Evolutionary conservation across 1,139 yeast genomes (phyloP).

Genomic region (Pichia sp.): DNA sequence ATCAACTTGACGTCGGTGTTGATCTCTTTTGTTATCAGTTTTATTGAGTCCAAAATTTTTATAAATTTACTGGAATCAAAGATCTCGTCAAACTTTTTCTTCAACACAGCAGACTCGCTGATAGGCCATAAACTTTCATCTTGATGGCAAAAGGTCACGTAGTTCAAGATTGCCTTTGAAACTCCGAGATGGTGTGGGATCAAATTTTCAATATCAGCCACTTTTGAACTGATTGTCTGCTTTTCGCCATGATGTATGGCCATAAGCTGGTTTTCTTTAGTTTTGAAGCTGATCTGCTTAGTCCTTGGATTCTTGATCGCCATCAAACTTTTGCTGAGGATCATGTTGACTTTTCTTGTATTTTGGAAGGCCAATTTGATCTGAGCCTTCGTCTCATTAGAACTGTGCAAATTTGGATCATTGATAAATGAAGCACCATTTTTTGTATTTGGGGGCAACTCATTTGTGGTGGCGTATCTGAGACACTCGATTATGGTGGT

Average conservation of each 20-base stretch:
- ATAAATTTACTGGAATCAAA: slow-evolving; percentile 94
- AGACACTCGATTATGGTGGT: slow-evolving; percentile 95
- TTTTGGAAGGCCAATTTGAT: slow-evolving; percentile 82
- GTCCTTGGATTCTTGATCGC: slow-evolving; percentile 53
- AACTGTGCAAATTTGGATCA: slow-evolving; percentile 81
- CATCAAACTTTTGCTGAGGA: slow-evolving; percentile 81
- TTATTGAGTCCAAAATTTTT: slow-evolving; percentile 79
- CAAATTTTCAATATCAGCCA: slow-evolving; percentile 78
- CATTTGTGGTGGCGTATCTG: slow-evolving; percentile 93
- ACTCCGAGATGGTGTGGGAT: slow-evolving; percentile 85
- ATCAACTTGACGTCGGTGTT: slow-evolving; percentile 66
- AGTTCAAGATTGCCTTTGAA: slow-evolving; percentile 79
- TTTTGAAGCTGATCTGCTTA: slow-evolving; percentile 67
- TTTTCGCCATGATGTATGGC: slow-evolving; percentile 60
- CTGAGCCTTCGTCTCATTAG: slow-evolving; percentile 79
- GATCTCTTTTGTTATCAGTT: slow-evolving; percentile 72
- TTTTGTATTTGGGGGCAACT: slow-evolving; percentile 89
- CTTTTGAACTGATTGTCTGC: slow-evolving; percentile 73
- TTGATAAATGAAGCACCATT: slow-evolving; percentile 90
- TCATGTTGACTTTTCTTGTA: slow-evolving; percentile 72
- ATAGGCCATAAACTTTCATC: slow-evolving; percentile 97
- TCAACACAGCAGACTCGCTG: slow-evolving; percentile 82
- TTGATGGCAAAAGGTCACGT: slow-evolving; percentile 95
- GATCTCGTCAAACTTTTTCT: slow-evolving; percentile 92
- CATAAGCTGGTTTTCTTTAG: slow-evolving; percentile 83